These are phyloP conservation scores for Pontederia paniculata DNA, from an alignment of 176 grass and related monocot genomes.

Conservation along the genomic window DNA sequence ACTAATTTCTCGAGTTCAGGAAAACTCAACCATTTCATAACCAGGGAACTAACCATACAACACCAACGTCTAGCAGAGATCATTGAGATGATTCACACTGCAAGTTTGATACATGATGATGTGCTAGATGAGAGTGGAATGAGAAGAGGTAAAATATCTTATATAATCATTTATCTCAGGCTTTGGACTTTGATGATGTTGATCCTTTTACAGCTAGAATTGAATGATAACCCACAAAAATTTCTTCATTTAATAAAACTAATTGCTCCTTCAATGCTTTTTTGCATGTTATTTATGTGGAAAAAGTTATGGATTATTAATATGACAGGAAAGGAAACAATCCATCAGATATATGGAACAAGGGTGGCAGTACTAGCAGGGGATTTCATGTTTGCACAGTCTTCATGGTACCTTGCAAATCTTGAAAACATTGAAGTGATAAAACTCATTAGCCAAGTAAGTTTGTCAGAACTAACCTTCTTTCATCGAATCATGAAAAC, in stretches of 20 bases:
- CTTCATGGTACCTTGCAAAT: conserved; percentile 78
- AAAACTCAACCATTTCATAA: neutral
- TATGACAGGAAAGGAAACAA: conserved; percentile 50
- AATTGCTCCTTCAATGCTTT: neutral
- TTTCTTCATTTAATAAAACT: neutral
- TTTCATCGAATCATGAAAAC: neutral
- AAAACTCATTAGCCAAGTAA: conserved; percentile 82
- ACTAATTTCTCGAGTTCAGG: neutral
- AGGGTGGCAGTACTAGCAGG: conserved; percentile 67
- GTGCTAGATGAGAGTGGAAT: conserved; percentile 81
- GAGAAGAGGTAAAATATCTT: conserved; percentile 42
- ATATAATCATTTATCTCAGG: neutral
- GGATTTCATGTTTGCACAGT: conserved; percentile 93
- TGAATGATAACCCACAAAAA: too few species aligned
- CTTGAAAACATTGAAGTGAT: conserved; percentile 83
- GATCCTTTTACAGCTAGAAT: too few species aligned
- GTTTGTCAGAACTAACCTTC: neutral
- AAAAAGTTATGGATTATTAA: too few species aligned
- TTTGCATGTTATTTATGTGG: too few species aligned
- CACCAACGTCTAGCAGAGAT: conserved; percentile 82
- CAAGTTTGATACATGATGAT: conserved; percentile 95
- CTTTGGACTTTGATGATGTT: too few species aligned
- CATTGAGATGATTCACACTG: conserved; percentile 95
- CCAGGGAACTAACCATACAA: conserved; percentile 65
- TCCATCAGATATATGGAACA: conserved; percentile 64